Conservation (phyloP, 108 stramenopile genomes). For the Nitzschia sp. region DNA sequence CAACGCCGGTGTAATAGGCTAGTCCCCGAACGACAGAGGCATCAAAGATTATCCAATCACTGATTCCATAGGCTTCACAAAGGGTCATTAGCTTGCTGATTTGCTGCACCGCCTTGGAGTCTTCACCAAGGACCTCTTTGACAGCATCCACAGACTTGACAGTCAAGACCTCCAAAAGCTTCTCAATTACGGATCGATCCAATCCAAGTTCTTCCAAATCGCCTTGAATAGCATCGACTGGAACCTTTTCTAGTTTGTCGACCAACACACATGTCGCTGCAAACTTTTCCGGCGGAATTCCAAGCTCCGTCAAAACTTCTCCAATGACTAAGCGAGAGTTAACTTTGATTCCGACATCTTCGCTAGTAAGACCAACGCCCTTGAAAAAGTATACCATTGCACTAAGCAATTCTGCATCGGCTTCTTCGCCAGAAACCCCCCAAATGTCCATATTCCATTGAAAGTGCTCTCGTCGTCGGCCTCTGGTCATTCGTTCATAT, state of each 20-base stretch:
- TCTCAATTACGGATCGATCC: slow-evolving; percentile 75
- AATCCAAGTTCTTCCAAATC: slow-evolving; percentile 91
- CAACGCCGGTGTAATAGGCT: slow-evolving; percentile 97
- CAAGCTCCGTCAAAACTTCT: slow-evolving; percentile 87
- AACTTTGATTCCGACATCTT: slow-evolving; percentile 97
- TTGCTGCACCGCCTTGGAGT: slow-evolving; percentile 87
- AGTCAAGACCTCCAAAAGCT: slow-evolving; percentile 80
- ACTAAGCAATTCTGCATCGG: slow-evolving; percentile 93
- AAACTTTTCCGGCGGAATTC: slow-evolving; percentile 92
- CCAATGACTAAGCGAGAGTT: slow-evolving; percentile 91
- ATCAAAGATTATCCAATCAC: slow-evolving; percentile 95
- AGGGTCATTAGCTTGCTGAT: slow-evolving; percentile 71
- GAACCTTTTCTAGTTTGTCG: slow-evolving; percentile 98
- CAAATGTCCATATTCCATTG: slow-evolving; percentile 98
- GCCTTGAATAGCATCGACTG: slow-evolving; percentile 88
- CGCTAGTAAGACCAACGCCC: slow-evolving; percentile 79
- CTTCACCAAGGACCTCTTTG: slow-evolving; percentile 72
- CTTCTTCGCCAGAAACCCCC: slow-evolving; percentile 89
- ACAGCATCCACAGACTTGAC: slow-evolving; percentile 87
- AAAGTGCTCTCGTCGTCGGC: slow-evolving; percentile 95
- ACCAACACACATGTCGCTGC: slow-evolving; percentile 96
- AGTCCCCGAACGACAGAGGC: slow-evolving; percentile 96
- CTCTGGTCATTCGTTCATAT: slow-evolving; percentile 98
- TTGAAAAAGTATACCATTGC: slow-evolving; percentile 92
- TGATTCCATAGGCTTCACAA: slow-evolving; percentile 87